phyloP scores from a whole-genome alignment of 495 filamentous ascomycete species.

The Penicillium nucicola region DNA sequence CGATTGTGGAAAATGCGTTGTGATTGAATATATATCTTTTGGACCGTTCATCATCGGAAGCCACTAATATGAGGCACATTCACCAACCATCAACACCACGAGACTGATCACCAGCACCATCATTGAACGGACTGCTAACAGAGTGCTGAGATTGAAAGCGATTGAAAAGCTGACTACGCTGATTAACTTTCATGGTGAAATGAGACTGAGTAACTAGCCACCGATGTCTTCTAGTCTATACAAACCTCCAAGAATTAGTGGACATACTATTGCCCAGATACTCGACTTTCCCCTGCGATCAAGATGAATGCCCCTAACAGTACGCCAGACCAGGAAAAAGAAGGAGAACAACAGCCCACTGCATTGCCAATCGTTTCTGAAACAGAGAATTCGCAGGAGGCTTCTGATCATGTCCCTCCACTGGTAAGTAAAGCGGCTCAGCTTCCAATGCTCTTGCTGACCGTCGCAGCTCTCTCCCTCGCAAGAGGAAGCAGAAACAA shows the following conservation, averaged over 20 bases:
- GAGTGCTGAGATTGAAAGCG: background rate
- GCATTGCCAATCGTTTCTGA: background rate
- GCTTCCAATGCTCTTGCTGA: background rate
- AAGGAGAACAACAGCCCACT: background rate
- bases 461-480: background rate
- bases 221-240: background rate
- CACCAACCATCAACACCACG: background rate
- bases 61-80: no score
- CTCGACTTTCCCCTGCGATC: background rate
- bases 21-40: conserved; percentile 1
- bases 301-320: background rate
- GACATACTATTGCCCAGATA: background rate
- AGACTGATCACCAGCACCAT: background rate
- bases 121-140: background rate
- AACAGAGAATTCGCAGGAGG: background rate
- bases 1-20: conserved; percentile 1
- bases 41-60: background rate
- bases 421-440: background rate
- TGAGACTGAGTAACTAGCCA: background rate
- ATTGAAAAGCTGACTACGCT: background rate
- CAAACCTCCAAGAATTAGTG: background rate
- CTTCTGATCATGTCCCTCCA: background rate
- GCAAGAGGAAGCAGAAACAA: background rate
- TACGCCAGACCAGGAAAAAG: no score
- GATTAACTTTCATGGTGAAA: background rate